Conservation (phyloP, 495 filamentous ascomycete genomes). For the Gamarada debralockiae region DNA sequence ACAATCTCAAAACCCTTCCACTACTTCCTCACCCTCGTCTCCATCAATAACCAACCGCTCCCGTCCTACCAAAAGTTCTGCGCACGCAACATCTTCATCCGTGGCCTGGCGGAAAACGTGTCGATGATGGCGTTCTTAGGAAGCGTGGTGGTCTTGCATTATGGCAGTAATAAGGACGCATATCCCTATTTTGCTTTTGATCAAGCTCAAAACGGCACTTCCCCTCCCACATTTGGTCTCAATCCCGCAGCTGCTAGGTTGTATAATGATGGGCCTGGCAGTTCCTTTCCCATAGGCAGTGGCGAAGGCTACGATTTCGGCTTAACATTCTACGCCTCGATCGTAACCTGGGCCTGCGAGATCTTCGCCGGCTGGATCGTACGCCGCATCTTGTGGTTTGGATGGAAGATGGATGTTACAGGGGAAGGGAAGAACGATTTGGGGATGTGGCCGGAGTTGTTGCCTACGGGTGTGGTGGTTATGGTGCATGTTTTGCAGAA, state of each 20-base stretch:
- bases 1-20: slow-evolving; percentile 57
- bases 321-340: slow-evolving; percentile 55
- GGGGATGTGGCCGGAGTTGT: slow-evolving; percentile 54
- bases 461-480: slow-evolving; percentile 57
- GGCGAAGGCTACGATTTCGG: slow-evolving; percentile 47
- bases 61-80: slow-evolving; percentile 55
- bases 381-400: slow-evolving; percentile 45
- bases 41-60: slow-evolving; percentile 50
- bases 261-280: not conserved
- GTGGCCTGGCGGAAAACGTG: slow-evolving; percentile 56
- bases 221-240: not conserved
- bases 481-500: slow-evolving; percentile 64
- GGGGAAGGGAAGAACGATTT: slow-evolving; percentile 57
- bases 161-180: slow-evolving; percentile 56
- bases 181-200: slow-evolving; percentile 58
- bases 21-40: slow-evolving; percentile 40
- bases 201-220: slow-evolving; percentile 22
- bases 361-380: slow-evolving; percentile 53
- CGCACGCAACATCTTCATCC: slow-evolving; percentile 57
- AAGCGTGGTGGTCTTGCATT: slow-evolving; percentile 56
- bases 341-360: slow-evolving; percentile 60
- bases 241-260: not conserved
- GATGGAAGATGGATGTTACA: slow-evolving; percentile 53
- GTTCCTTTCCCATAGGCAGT: slow-evolving; percentile 5
- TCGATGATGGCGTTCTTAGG: slow-evolving; percentile 64